A percentile compares a stretch with the other conserved stretches of the same genome.
These are phyloP conservation scores for Geum urbanum DNA, from an alignment of 306 rosid genomes.

Conservation along the genomic window DNA sequence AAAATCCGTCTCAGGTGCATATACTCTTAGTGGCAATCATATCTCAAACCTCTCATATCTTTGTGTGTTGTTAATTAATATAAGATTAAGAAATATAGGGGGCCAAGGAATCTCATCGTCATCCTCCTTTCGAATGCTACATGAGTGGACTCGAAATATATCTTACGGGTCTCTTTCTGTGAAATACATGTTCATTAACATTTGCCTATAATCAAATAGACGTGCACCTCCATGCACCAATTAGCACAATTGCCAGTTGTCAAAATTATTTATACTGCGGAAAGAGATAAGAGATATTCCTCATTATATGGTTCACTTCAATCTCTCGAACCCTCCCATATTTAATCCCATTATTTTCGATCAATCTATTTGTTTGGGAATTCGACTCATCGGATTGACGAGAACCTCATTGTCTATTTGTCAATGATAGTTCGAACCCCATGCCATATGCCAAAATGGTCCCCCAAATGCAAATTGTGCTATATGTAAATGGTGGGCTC, in stretches of 20 bases:
- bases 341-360: not conserved
- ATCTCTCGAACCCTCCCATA: not conserved
- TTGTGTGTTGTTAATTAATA: not conserved
- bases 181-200: not conserved
- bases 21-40: not conserved
- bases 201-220: not conserved
- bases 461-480: not conserved
- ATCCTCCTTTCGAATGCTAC: constrained; percentile 30
- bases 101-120: constrained; percentile 31
- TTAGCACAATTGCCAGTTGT: constrained; percentile 29
- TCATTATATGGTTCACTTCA: constrained; percentile 16
- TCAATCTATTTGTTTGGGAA: not conserved
- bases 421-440: not conserved
- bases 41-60: not conserved
- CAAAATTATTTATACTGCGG: not conserved
- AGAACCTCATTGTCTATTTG: constrained; percentile 2
- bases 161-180: constrained; percentile 6
- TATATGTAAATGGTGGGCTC: not conserved
- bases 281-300: not conserved
- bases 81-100: not conserved
- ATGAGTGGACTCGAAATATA: constrained; percentile 34
- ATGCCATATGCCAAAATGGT: not conserved
- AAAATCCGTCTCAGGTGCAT: no score
- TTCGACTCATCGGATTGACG: not conserved
- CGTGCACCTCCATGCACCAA: constrained; percentile 23